These are phyloP conservation scores for Psilocybe subaeruginosa DNA, from an alignment of 768 basidiomycete species.

Conservation along the genomic window DNA sequence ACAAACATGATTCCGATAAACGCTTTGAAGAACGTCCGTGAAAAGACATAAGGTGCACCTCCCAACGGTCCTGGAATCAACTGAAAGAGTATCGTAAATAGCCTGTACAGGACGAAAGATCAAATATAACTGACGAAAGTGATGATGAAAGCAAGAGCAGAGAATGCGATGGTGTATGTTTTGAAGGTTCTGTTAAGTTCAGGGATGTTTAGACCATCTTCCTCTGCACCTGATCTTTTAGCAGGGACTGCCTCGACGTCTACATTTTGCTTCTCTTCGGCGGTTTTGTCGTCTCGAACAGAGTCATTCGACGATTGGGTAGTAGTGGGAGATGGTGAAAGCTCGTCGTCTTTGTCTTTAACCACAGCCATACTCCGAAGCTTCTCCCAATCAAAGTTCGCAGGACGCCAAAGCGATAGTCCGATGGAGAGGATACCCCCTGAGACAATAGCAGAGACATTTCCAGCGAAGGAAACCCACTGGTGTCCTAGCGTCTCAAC, in stretches of 20 bases:
- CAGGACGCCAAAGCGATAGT: constrained; percentile 26
- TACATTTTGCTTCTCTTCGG: background rate
- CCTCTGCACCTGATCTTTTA: background rate
- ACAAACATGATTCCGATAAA: constrained; percentile 18
- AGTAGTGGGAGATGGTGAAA: background rate
- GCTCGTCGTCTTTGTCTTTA: constrained; percentile 13
- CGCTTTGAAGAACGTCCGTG: constrained; percentile 10
- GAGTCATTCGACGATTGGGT: background rate
- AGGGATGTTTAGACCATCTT: constrained; percentile 17
- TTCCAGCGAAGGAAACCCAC: constrained; percentile 29
- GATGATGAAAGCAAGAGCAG: constrained; percentile 16
- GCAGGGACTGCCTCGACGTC: background rate
- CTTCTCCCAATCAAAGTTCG: constrained; percentile 30
- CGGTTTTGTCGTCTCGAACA: constrained; percentile 1
- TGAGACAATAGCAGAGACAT: constrained; percentile 25
- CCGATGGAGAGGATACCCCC: constrained; percentile 26
- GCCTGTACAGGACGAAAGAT: background rate
- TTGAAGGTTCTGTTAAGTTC: constrained; percentile 21
- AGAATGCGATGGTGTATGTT: constrained; percentile 14
- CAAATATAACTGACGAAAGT: constrained; percentile 13
- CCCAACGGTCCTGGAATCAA: constrained; percentile 15
- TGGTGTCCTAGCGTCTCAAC: constrained; percentile 25
- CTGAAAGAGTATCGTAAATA: background rate
- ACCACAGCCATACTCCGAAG: constrained; percentile 18
- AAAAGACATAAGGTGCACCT: constrained; percentile 17